Evolutionary conservation across 2,329 filamentous ascomycete species (phyloP).

Genomic region (Cercospora sojina): DNA sequence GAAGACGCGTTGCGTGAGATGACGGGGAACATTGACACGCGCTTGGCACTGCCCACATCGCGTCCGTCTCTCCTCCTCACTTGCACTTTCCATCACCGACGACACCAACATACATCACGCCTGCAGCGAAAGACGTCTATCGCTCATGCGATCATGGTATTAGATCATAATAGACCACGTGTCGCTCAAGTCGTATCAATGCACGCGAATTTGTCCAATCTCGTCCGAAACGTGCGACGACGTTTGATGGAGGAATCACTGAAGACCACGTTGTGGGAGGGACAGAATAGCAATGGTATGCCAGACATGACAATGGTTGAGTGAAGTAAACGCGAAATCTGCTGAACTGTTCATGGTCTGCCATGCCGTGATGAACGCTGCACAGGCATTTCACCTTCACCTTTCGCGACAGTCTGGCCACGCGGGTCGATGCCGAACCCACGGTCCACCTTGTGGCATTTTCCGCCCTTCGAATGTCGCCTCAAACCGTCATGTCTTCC

Average conservation of each 20-base stretch:
- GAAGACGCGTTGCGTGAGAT: constrained; percentile 7
- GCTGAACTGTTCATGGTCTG: not conserved
- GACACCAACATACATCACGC: not conserved
- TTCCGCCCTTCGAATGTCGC: not conserved
- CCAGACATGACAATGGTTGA: not conserved
- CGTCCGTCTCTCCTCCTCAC: not conserved
- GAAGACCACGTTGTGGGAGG: not conserved
- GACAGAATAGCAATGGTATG: not conserved
- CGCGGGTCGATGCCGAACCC: not conserved
- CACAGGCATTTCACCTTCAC: not conserved
- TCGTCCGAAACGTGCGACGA: not conserved
- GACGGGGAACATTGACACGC: not conserved
- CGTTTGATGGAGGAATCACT: not conserved
- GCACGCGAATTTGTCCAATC: not conserved
- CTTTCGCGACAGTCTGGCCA: not conserved
- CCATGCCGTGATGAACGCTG: not conserved
- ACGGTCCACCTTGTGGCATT: not conserved
- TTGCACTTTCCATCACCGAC: not conserved
- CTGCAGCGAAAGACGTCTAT: not conserved
- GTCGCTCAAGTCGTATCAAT: not conserved
- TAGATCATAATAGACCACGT: not conserved
- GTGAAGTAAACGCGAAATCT: not conserved
- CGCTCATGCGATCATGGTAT: not conserved
- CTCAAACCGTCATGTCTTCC: not conserved
- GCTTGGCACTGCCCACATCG: not conserved